phyloP scores from a whole-genome alignment of 257 asterid genomes.

The Gentiana macrophylla region DNA sequence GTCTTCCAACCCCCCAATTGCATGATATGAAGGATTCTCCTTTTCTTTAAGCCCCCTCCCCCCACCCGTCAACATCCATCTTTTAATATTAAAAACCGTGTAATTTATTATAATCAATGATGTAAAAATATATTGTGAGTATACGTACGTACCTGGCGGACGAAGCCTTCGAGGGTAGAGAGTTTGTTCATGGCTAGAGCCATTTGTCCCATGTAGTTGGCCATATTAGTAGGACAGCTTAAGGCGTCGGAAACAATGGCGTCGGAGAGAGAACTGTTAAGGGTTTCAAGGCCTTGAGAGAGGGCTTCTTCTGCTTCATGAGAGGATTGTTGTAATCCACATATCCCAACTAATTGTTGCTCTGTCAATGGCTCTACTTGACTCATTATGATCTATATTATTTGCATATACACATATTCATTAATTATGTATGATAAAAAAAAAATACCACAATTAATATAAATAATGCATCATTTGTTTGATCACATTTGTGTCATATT shows the following conservation, averaged over 20 bases:
- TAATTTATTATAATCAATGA: too few species aligned
- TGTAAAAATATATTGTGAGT: too few species aligned
- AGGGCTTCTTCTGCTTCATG: conserved; percentile 70
- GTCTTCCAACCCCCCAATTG: conserved; percentile 23
- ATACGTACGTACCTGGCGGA: conserved; percentile 44
- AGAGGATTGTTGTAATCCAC: conserved; percentile 55
- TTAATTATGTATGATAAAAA: too few species aligned
- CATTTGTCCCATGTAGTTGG: conserved; percentile 57
- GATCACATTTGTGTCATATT: too few species aligned
- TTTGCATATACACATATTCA: too few species aligned
- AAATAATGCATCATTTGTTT: too few species aligned
- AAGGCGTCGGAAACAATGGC: conserved; percentile 57
- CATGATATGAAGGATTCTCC: conserved; percentile 7
- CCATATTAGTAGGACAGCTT: conserved; percentile 40
- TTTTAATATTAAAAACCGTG: too few species aligned
- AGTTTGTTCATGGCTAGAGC: conserved; percentile 67
- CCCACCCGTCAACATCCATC: not conserved
- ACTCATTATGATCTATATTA: conserved; percentile 33
- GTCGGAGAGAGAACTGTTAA: conserved; percentile 41
- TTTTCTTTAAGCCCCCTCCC: conserved; percentile 6
- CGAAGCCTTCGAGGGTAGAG: conserved; percentile 57
- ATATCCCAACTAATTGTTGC: conserved; percentile 48
- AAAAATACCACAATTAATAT: too few species aligned
- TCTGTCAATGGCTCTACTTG: conserved; percentile 64
- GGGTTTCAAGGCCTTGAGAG: conserved; percentile 53